These are phyloP conservation scores for Picea engelmannii DNA, from an alignment of 83 land plant genomes.

Conservation along the genomic window DNA sequence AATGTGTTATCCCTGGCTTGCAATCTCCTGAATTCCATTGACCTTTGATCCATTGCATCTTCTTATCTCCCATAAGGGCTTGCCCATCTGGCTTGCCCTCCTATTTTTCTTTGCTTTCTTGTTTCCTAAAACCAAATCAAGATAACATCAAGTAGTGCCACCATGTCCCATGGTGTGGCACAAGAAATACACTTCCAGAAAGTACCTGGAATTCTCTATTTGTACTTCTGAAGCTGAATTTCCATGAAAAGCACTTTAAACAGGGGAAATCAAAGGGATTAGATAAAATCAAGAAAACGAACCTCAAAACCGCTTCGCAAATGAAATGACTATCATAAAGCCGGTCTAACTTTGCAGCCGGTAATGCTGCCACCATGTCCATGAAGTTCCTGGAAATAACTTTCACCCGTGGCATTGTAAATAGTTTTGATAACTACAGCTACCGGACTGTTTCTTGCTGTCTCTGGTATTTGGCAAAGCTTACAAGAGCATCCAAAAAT, in stretches of 20 bases:
- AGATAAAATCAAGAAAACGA: background rate
- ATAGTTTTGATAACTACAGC: background rate
- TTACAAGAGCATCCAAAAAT: too few relatives aligned
- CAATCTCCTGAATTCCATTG: too few relatives aligned
- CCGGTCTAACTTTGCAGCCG: slow-evolving; percentile 75
- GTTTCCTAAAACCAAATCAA: background rate
- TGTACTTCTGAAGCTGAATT: background rate
- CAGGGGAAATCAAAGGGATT: background rate
- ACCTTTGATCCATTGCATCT: too few relatives aligned
- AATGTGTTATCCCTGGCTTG: too few relatives aligned
- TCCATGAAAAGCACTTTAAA: background rate
- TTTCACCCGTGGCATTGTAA: slow-evolving; percentile 75
- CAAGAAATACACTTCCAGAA: background rate
- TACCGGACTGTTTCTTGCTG: too few relatives aligned
- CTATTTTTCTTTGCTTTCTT: background rate
- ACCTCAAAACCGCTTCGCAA: slow-evolving; percentile 93
- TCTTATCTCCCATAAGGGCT: background rate
- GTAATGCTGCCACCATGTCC: slow-evolving; percentile 96
- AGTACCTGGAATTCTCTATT: background rate
- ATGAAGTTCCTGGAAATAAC: slow-evolving; percentile 80
- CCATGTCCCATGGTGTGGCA: too few relatives aligned
- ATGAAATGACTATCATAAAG: slow-evolving; percentile 82
- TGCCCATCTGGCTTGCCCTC: background rate
- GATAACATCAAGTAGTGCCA: background rate
- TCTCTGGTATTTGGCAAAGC: too few relatives aligned